Percentiles rank a stretch among this genome's conserved stretches.
Evolutionary conservation across 345 rosid genomes (phyloP).

Genomic region (Conringia planisiliqua): DNA sequence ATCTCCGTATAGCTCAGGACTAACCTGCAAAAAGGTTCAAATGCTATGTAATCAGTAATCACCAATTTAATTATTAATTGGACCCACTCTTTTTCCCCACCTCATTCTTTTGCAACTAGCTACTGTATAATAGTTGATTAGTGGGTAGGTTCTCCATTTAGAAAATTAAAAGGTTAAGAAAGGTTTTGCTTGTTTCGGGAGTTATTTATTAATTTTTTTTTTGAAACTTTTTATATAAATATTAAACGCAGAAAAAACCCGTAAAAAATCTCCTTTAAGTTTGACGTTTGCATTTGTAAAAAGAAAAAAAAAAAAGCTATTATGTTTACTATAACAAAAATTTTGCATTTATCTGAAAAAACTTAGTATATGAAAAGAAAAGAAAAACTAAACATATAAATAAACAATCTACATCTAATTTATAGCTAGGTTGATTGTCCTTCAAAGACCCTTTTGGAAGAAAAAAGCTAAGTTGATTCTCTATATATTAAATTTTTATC

Average conservation of each 20-base stretch:
- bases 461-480: background rate
- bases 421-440: background rate
- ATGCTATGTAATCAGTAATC: slow-evolving; percentile 24
- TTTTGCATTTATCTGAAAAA: background rate
- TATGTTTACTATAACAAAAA: background rate
- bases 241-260: background rate
- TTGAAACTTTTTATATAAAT: background rate
- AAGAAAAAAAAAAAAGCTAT: background rate
- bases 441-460: background rate
- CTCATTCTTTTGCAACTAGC: slow-evolving; percentile 3
- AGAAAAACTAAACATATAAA: background rate
- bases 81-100: slow-evolving; percentile 14
- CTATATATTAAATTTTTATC: background rate
- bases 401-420: background rate
- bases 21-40: slow-evolving; percentile 55
- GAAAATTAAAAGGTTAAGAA: background rate
- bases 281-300: background rate
- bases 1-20: slow-evolving; percentile 96
- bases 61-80: slow-evolving; percentile 22
- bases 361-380: background rate
- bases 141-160: background rate
- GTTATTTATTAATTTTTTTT: no score
- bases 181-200: background rate
- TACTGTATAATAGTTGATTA: background rate
- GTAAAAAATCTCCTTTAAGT: background rate